phyloP scores from a whole-genome alignment of 1,284 basidiomycete genomes.

The Ceratobasidium sp. region DNA sequence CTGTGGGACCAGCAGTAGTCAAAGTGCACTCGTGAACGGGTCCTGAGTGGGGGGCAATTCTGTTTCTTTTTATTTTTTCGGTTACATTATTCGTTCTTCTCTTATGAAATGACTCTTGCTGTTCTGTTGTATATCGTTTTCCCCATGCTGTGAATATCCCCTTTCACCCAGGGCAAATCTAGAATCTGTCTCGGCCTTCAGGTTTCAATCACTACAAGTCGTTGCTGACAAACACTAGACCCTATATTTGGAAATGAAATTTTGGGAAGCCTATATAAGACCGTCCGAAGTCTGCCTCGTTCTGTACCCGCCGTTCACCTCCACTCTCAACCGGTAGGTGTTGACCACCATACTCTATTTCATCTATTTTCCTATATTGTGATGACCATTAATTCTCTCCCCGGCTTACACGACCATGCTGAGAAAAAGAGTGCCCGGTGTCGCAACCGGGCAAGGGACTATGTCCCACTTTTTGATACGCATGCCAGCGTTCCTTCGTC shows the following conservation, averaged over 20 bases:
- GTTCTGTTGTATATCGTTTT: constrained; percentile 15
- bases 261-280: constrained; percentile 26
- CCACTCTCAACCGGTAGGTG: constrained; percentile 30
- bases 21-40: neutral
- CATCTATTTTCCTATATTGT: constrained; percentile 49
- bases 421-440: constrained; percentile 73
- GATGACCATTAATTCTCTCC: constrained; percentile 84
- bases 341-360: constrained; percentile 38
- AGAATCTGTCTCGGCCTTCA: neutral
- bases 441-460: constrained; percentile 66
- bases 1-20: constrained; percentile 17
- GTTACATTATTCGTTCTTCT: constrained; percentile 15
- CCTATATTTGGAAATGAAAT: constrained; percentile 40
- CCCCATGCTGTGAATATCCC: neutral
- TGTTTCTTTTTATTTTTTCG: neutral
- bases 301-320: constrained; percentile 3
- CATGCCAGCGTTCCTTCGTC: constrained; percentile 85
- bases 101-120: neutral
- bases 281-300: neutral
- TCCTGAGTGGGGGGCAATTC: too few species aligned
- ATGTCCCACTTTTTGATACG: constrained; percentile 64
- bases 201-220: constrained; percentile 10
- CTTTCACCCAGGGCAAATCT: neutral
- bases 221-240: constrained; percentile 21
- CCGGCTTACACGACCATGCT: constrained; percentile 83